Base-by-base conservation (phyloP, 805 yeast genomes). In the Candida parachauliodes region DNA sequence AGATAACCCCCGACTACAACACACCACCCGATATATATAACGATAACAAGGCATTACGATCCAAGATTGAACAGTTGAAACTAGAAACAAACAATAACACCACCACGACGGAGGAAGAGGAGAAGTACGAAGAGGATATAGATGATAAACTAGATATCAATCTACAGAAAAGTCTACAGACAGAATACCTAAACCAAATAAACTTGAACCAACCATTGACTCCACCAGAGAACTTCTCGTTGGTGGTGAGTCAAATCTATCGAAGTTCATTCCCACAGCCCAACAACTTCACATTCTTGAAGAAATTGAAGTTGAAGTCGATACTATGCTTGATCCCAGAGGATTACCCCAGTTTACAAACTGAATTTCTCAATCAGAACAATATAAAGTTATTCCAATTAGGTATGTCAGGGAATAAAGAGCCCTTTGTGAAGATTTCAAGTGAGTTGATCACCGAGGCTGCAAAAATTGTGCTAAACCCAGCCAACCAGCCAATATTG, bases 391-490 rank as follows among this genome's bases (percentile, higher is more conserved):
- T 89, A 26, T 86, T 80, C 53, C 98, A 88, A 59, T 80, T 91
- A 26, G 96, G 97, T 1, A 76, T 93, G 79, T 81, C 93, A 30
- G 98, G 98, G 6, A 93, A 93, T 57, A 93, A 93, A 54, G 96
- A 88, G 52, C 96, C 96, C 8, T 88, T 88, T 64, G 95, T 87
- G 30, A 82, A 84, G 50, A 79, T 77, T 42, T 68, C 72, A 39
- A 69, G 74, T 50, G 81, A 79, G 24, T 67, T 83, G 26, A 77
- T 93, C 21, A 83, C 89, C 1, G 76, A 78, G 42, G 96, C 97
- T 0, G 66, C 91, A 45, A 80, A 82, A 54, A 83, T 88, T 23
- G 86, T 88, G 10, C 58, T 88, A 11, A 72, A 93, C 51, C 96
- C 97, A 0, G 79, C 57, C 16, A 91, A 93, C 59, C 98, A 88